Evolutionary conservation across 345 rosid species (phyloP).

Genomic region (Rhodamnia argentea): DNA sequence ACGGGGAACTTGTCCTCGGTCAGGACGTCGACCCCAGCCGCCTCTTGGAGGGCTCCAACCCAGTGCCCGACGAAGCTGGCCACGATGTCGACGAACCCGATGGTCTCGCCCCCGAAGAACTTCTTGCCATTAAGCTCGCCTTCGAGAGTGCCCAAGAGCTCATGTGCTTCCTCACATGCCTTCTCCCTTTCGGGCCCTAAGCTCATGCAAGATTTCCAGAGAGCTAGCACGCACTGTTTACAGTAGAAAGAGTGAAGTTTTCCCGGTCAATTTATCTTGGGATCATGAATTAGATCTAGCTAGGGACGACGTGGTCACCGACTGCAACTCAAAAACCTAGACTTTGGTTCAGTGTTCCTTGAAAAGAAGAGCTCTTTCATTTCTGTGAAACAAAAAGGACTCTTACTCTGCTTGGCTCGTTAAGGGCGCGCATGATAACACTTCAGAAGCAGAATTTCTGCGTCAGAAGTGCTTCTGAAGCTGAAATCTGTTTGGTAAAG

Average conservation of each 20-base stretch:
- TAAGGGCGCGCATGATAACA: no score
- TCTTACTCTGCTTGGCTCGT: background rate
- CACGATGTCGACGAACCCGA: slow-evolving; percentile 45
- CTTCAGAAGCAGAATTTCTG: no score
- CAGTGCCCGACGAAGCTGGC: slow-evolving; percentile 28
- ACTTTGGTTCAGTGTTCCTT: background rate
- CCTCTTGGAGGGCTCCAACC: slow-evolving; percentile 23
- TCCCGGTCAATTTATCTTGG: background rate
- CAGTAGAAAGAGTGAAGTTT: background rate
- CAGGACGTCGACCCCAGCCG: slow-evolving; percentile 18
- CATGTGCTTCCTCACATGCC: slow-evolving; percentile 19
- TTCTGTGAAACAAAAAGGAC: no score
- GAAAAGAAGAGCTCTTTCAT: no score
- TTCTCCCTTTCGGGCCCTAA: slow-evolving; percentile 16
- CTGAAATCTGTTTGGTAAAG: no score
- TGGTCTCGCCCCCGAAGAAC: slow-evolving; percentile 48
- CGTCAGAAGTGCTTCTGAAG: no score
- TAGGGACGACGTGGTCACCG: background rate
- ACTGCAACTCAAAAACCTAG: background rate
- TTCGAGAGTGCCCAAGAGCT: slow-evolving; percentile 27
- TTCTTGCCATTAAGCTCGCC: slow-evolving; percentile 35
- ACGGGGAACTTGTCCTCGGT: slow-evolving; percentile 30
- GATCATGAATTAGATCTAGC: background rate
- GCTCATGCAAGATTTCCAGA: slow-evolving; percentile 20
- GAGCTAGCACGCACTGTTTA: slow-evolving; percentile 10